Evolutionary conservation across 164 flowering plant species (phyloP).

Genomic region (Warburgia ugandensis): DNA sequence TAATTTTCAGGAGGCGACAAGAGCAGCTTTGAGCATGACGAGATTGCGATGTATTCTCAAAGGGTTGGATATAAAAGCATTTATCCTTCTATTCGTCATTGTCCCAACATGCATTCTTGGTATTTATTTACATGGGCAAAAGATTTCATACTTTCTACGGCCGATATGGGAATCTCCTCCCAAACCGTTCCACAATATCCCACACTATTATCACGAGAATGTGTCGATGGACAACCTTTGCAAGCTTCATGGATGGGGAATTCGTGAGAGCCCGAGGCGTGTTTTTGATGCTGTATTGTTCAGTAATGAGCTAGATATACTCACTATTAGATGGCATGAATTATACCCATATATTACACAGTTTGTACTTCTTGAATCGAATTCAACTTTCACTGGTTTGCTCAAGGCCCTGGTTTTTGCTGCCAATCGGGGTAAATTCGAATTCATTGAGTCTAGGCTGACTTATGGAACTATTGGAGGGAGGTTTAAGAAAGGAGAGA

Average conservation of each 20-base stretch:
- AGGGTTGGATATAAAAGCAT: constrained; percentile 54
- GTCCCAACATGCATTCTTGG: constrained; percentile 46
- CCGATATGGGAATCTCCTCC: constrained; percentile 93
- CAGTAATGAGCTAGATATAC: constrained; percentile 79
- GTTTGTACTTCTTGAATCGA: constrained; percentile 86
- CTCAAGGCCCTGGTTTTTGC: constrained; percentile 64
- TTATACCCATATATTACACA: constrained; percentile 67
- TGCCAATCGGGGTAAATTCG: constrained; percentile 43
- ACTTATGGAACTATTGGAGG: constrained; percentile 76
- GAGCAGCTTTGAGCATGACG: constrained; percentile 41
- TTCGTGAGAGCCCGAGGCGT: constrained; percentile 77
- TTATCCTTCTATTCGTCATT: constrained; percentile 35
- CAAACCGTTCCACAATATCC: constrained; percentile 59
- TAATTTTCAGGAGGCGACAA: constrained; percentile 32
- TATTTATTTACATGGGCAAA: constrained; percentile 73
- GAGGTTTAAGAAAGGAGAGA: constrained; percentile 59
- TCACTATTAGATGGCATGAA: constrained; percentile 71
- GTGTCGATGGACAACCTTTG: constrained; percentile 82
- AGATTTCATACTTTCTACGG: constrained; percentile 74
- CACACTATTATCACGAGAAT: constrained; percentile 84
- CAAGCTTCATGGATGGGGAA: constrained; percentile 84
- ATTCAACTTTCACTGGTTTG: constrained; percentile 79
- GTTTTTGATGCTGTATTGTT: constrained; percentile 89
- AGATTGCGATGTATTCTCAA: constrained; percentile 56
- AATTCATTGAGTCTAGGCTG: constrained; percentile 63